Evolutionary conservation across 176 grass and related monocot species (phyloP), one percentile per base, ranked within the genome.

Genomic region (Oryza brachyantha): DNA sequence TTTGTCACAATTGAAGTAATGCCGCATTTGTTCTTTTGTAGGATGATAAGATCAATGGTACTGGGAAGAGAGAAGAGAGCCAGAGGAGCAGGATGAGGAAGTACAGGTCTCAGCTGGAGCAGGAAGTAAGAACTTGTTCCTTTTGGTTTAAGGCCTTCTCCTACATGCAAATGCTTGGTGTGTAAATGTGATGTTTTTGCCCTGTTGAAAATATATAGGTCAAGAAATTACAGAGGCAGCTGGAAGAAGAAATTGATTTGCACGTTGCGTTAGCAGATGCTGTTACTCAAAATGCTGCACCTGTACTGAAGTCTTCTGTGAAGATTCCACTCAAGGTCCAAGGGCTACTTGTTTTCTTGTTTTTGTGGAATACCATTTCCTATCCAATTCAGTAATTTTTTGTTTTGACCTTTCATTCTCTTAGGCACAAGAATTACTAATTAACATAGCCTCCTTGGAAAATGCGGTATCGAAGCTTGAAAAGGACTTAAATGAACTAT

Each of bases 401-500:
- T 12, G 22, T 77, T 61, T 29, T 74, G 34, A 73, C 66, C 68
- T 71, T 40, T 13, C 22, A 16, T 28, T 73, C 8, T 86, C n/a
- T 11, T 41, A 99, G 92, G 72, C 86, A 29, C 88, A 89, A 54
- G 90, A 96, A 63, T 88, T 99, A 82, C 86, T 99, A 60, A 63
- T 29, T 25, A 96, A 76, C 76, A 91, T 93, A 14, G 67, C 86
- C 46, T 85, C 86, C 62, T 79, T 95, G 81, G 96, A 99, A 83
- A 84, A 38, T 19, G 84, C 90, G 25, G 86, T 99, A 28, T 89
- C 58, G 11, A 86, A 95, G 54, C 93, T 99, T 1, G 92, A 99
- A 82, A 91, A 99, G 62, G 92, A 99, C 72, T 77, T 99, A 68
- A 87, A 84, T 87, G 84, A 89, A 59, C 86, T 99, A 64, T 91